Conservation (phyloP, 805 yeast species). For the Deakozyma indianensis region DNA sequence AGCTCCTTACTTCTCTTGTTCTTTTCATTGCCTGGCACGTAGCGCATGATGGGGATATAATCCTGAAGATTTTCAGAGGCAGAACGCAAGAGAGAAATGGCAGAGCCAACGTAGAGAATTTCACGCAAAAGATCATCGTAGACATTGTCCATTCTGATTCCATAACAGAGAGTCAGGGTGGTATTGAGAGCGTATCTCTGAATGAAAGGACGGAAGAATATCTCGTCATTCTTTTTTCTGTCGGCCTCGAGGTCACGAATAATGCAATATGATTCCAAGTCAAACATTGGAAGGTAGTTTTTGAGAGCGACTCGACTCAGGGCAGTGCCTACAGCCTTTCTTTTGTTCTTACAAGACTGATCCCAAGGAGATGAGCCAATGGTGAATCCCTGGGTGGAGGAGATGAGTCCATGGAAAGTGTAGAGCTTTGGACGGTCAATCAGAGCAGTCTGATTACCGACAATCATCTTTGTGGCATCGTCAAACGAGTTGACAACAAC, state of each 20-base stretch:
- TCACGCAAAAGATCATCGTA: slow-evolving; percentile 17
- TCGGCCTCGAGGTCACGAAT: slow-evolving; percentile 16
- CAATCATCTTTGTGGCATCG: slow-evolving; percentile 41
- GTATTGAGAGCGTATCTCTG: slow-evolving; percentile 26
- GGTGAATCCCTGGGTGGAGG: slow-evolving; percentile 29
- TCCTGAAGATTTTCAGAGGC: slow-evolving; percentile 26
- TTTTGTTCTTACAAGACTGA: slow-evolving; percentile 23
- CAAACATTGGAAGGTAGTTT: slow-evolving; percentile 22
- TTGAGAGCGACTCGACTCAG: slow-evolving; percentile 25
- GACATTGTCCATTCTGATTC: slow-evolving; percentile 23
- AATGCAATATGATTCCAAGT: slow-evolving; percentile 22
- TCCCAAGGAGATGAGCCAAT: slow-evolving; percentile 32
- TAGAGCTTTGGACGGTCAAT: slow-evolving; percentile 54
- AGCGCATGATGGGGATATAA: slow-evolving; percentile 23
- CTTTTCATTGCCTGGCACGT: slow-evolving; percentile 19
- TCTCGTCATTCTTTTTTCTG: slow-evolving; percentile 6
- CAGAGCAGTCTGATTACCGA: slow-evolving; percentile 32
- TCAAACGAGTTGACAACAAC: slow-evolving; percentile 55
- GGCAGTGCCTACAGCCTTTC: slow-evolving; percentile 26
- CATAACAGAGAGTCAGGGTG: slow-evolving; percentile 26
- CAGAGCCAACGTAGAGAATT: slow-evolving; percentile 19
- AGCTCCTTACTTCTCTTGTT: slow-evolving; percentile 15
- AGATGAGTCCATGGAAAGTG: slow-evolving; percentile 53
- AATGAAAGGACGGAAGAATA: slow-evolving; percentile 19
- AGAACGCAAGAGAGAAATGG: slow-evolving; percentile 22